These are phyloP conservation scores for Xanthoconium separans DNA, from an alignment of 1,284 basidiomycete species.

Conservation along the genomic window DNA sequence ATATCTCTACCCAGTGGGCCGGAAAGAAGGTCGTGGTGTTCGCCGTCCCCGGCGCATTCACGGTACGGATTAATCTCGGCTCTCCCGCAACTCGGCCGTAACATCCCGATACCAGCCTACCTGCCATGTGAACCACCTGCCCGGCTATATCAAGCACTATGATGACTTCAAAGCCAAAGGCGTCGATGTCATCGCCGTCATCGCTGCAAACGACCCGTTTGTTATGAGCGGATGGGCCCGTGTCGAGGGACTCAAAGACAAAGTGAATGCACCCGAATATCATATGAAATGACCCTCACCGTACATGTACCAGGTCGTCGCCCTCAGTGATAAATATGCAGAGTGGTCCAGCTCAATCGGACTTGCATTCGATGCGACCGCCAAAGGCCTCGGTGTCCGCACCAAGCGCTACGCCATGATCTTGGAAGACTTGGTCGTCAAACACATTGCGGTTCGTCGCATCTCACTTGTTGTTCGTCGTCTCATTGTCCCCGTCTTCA, in stretches of 20 bases:
- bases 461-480: neutral
- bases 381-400: constrained; percentile 58
- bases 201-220: constrained; percentile 76
- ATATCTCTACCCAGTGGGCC: constrained; percentile 68
- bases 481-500: constrained; percentile 23
- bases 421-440: constrained; percentile 69
- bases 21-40: constrained; percentile 83
- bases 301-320: constrained; percentile 48
- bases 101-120: constrained; percentile 49
- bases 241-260: constrained; percentile 67
- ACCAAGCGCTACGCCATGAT: constrained; percentile 72
- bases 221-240: constrained; percentile 79
- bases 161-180: constrained; percentile 74
- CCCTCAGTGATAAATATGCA: constrained; percentile 65
- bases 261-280: constrained; percentile 40
- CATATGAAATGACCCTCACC: neutral
- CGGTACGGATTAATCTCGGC: constrained; percentile 44
- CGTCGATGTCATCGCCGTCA: constrained; percentile 66
- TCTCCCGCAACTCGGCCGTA: neutral
- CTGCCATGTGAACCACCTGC: constrained; percentile 73
- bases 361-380: constrained; percentile 59
- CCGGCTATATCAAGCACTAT: constrained; percentile 63
- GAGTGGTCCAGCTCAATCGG: constrained; percentile 65
- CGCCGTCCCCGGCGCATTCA: constrained; percentile 79
- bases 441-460: constrained; percentile 54